These are phyloP conservation scores for Escovopsis sp. DNA, from an alignment of 2,329 filamentous ascomycete genomes.

Conservation along the genomic window DNA sequence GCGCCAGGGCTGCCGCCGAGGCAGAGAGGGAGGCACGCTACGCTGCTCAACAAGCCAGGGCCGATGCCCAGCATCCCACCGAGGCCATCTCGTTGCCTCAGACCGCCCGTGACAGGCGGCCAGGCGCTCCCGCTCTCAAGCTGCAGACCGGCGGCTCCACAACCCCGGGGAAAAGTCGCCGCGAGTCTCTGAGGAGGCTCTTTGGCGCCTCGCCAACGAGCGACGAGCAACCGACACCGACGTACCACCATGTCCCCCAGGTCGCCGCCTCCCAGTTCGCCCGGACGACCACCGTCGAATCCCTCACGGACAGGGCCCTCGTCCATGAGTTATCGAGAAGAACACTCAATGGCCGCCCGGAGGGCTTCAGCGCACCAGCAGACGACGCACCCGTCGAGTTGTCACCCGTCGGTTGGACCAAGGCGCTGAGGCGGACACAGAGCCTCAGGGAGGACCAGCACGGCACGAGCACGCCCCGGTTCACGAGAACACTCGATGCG, in stretches of 20 bases:
- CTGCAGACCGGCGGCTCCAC: neutral
- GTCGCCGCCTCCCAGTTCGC: conserved; percentile 41
- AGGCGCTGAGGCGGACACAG: conserved; percentile 23
- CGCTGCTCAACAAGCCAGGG: conserved; percentile 2
- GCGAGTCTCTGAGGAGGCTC: neutral
- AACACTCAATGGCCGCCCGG: conserved; percentile 26
- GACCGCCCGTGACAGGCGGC: neutral
- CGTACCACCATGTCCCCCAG: conserved; percentile 36
- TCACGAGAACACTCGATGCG: conserved; percentile 21
- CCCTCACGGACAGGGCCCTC: conserved; percentile 20
- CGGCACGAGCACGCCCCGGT: conserved; percentile 31
- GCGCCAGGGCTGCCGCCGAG: conserved; percentile 12
- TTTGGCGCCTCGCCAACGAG: conserved; percentile 9
- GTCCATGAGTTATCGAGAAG: conserved; percentile 29
- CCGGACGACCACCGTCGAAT: conserved; percentile 34
- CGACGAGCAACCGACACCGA: conserved; percentile 6
- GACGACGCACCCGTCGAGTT: conserved; percentile 11
- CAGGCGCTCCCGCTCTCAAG: neutral
- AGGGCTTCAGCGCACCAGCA: conserved; percentile 14
- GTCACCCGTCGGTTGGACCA: conserved; percentile 21
- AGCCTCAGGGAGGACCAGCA: conserved; percentile 23
- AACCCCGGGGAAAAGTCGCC: neutral
- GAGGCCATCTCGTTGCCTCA: neutral
- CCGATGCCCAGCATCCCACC: neutral
- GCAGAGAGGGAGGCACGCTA: conserved; percentile 7